A percentile compares a stretch with the other conserved stretches of the same genome.
Evolutionary conservation across 148 eudicot species (phyloP).

Genomic region (Camellia granthamiana): DNA sequence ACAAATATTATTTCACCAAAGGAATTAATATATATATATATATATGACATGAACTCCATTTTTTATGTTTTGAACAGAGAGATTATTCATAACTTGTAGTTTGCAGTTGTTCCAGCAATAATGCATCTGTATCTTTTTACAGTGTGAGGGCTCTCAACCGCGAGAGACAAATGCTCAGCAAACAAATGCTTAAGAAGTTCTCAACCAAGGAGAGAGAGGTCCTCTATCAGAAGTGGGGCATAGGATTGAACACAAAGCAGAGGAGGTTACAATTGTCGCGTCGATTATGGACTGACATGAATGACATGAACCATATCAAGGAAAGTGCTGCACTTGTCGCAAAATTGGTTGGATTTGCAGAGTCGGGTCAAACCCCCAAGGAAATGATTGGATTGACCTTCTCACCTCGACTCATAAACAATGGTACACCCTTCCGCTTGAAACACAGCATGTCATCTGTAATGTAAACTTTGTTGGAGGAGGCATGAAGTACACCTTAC

Average conservation of each 20-base stretch:
- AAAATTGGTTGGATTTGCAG: conserved; percentile 62
- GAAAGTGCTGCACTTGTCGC: conserved; percentile 83
- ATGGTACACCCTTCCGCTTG: conserved; percentile 60
- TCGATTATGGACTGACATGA: conserved; percentile 57
- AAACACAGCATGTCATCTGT: conserved; percentile 13
- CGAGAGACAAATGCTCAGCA: conserved; percentile 74
- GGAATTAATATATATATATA: neutral
- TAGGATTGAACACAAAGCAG: conserved; percentile 59
- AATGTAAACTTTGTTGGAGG: neutral
- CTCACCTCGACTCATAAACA: conserved; percentile 31
- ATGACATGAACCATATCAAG: conserved; percentile 60
- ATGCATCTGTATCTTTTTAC: conserved; percentile 8
- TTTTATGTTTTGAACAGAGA: too few species aligned
- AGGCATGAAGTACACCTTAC: neutral
- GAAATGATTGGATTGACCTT: conserved; percentile 80
- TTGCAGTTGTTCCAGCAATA: neutral
- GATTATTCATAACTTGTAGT: neutral
- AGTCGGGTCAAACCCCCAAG: conserved; percentile 58
- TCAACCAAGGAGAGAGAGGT: conserved; percentile 56
- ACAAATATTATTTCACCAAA: neutral
- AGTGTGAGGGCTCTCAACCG: conserved; percentile 59
- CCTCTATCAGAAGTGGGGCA: conserved; percentile 72
- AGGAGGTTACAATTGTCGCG: conserved; percentile 63
- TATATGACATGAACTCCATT: neutral
- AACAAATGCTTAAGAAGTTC: conserved; percentile 57